Evolutionary conservation across 2,329 filamentous ascomycete species (phyloP), one percentile per base, ranked within the genome.

Genomic region (Pseudogymnoascus sp.): DNA sequence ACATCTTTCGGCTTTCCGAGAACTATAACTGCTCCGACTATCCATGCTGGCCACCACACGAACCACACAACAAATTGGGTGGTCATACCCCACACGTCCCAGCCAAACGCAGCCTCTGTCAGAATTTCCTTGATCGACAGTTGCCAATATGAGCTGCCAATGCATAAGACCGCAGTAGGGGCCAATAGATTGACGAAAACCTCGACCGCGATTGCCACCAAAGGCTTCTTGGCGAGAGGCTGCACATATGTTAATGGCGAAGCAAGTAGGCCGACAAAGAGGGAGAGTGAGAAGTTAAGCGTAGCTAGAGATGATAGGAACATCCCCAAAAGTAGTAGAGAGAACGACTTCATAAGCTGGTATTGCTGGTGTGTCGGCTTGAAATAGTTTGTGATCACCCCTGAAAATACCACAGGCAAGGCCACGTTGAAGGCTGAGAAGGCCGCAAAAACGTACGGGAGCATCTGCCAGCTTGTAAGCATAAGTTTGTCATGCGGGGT

Each of bases 31-130:
- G 79, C 78, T 1, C 83, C 89, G 5, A 86, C 83, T 39, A 95
- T 75, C 93, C 93, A 97, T 6, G 91, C 91, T 0, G 93, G 93
- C 89, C 91, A 95, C 93, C 93, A 97, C 47, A 96, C 86, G 73
- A 91, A 89, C 90, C 92, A 96, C n/a, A 96, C 83, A 10, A 96
- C 85, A 16, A 96, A 86, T 65, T 90, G 88, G 1, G 92, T 96
- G 79, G 92, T 96, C 82, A 95, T 85, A 1, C 91, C 91, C 85
- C 88, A 92, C 11, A 96, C 86, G 71, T 91, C 84, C 92, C 92
- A 96, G 0, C 90, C 92, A 73, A 95, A 92, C 4, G 89, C 90
- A 1, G 91, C 90, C 73, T 89, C 82, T 29, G 81, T 81, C 61
- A 96, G 75, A 2, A 95, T 80, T 1, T 83, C 76, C 47, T 79